Percentiles rank a stretch among this genome's conserved stretches.
phyloP scores from a whole-genome alignment of 1,139 yeast genomes.

The Citeromyces hawaiiensis region DNA sequence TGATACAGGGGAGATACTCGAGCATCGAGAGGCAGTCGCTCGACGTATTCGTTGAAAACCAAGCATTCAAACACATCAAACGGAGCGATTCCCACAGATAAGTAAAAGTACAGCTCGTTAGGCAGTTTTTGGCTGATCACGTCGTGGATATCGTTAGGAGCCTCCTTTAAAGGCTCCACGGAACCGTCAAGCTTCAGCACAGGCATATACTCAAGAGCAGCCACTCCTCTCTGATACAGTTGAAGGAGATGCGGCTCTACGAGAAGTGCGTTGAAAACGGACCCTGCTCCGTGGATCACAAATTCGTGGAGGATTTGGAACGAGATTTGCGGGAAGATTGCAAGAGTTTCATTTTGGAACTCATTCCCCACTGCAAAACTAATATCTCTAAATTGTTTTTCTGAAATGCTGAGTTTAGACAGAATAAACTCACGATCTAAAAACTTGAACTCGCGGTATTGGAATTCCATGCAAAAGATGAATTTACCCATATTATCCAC shows the following conservation, averaged over 20 bases:
- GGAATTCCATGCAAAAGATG: constrained; percentile 60
- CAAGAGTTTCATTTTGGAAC: constrained; percentile 55
- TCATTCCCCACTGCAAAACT: constrained; percentile 70
- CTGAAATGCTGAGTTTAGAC: constrained; percentile 42
- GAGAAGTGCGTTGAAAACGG: constrained; percentile 24
- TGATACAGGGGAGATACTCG: constrained; percentile 44
- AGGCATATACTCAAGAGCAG: constrained; percentile 49
- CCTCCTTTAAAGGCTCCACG: constrained; percentile 40
- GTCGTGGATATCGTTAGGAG: constrained; percentile 75
- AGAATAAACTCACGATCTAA: constrained; percentile 49
- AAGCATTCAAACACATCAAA: constrained; percentile 56
- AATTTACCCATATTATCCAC: constrained; percentile 52
- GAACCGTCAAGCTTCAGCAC: constrained; percentile 57
- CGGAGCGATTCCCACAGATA: constrained; percentile 64
- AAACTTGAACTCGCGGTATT: constrained; percentile 48
- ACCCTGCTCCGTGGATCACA: constrained; percentile 28
- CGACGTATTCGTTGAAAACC: constrained; percentile 47
- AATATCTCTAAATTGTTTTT: constrained; percentile 62
- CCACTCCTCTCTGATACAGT: constrained; percentile 35
- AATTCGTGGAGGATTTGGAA: constrained; percentile 15
- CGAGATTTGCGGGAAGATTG: constrained; percentile 22
- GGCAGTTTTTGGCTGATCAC: constrained; percentile 80
- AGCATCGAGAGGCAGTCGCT: constrained; percentile 64
- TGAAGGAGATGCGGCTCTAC: constrained; percentile 17
- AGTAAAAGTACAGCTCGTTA: constrained; percentile 73